Evolutionary conservation across 2,329 filamentous ascomycete species (phyloP).

Genomic region (Bipolaris zeicola): DNA sequence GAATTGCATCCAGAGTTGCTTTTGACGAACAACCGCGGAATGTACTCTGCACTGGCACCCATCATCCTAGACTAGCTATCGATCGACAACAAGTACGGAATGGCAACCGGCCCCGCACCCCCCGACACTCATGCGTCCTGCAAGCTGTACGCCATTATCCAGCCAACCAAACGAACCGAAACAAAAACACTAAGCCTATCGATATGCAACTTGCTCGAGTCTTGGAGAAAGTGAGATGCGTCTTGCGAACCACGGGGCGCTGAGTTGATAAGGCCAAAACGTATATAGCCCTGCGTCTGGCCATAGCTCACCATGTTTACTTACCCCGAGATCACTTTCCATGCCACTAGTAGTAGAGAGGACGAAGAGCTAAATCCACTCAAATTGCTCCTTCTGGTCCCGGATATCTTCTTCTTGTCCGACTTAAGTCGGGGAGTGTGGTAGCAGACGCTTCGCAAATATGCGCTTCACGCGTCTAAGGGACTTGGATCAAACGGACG

Average conservation of each 20-base stretch:
- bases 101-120: slow-evolving; percentile 11
- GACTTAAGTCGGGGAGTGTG: slow-evolving; percentile 10
- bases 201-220: not conserved
- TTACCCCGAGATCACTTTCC: not conserved
- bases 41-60: not conserved
- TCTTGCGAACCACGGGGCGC: not conserved
- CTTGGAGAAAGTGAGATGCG: not conserved
- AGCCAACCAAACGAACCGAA: slow-evolving; percentile 8
- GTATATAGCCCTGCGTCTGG: slow-evolving; percentile 5
- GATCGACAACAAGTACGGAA: slow-evolving; percentile 5
- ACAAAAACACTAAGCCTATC: not conserved
- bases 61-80: not conserved
- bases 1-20: not conserved
- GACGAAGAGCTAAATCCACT: slow-evolving; percentile 13
- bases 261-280: slow-evolving; percentile 1
- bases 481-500: slow-evolving; percentile 48
- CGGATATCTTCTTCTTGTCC: slow-evolving; percentile 10
- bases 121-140: slow-evolving; percentile 4
- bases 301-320: slow-evolving; percentile 11
- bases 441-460: not conserved
- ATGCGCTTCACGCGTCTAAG: slow-evolving; percentile 44
- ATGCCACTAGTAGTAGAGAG: slow-evolving; percentile 15
- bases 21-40: not conserved
- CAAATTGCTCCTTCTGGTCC: slow-evolving; percentile 15
- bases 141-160: not conserved